phyloP scores from a whole-genome alignment of 2,329 filamentous ascomycete species.

The Calonectria crousiana region DNA sequence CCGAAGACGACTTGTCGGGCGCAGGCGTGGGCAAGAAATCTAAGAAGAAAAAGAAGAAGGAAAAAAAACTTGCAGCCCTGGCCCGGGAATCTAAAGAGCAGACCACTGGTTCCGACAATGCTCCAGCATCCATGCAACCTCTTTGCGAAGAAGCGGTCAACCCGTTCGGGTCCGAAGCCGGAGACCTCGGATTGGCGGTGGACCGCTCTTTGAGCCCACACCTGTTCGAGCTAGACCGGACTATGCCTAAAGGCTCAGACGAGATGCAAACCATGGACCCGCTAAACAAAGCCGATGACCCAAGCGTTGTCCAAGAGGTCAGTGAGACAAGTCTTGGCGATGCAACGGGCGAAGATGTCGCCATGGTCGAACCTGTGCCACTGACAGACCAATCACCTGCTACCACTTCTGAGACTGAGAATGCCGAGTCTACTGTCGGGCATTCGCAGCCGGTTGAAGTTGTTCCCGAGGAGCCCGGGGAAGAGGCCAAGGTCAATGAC shows the following conservation, averaged over 20 bases:
- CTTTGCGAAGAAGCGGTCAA: slow-evolving; percentile 25
- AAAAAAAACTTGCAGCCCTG: slow-evolving; percentile 14
- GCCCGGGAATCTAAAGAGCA: slow-evolving; percentile 10
- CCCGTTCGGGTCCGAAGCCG: slow-evolving; percentile 15
- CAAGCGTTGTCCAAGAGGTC: background rate
- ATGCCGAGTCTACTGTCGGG: background rate
- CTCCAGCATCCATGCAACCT: slow-evolving; percentile 11
- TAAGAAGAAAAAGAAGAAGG: slow-evolving; percentile 19
- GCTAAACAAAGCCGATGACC: background rate
- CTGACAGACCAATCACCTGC: background rate
- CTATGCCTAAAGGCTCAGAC: background rate
- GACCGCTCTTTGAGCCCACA: slow-evolving; percentile 16
- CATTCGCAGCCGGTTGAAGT: background rate
- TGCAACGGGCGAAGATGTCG: background rate
- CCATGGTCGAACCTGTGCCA: background rate
- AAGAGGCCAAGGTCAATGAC: background rate
- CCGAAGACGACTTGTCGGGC: slow-evolving; percentile 21
- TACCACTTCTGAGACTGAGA: background rate
- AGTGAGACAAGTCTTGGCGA: slow-evolving; percentile 2
- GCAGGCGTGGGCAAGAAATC: slow-evolving; percentile 18
- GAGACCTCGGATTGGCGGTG: background rate
- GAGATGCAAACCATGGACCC: background rate
- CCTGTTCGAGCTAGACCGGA: slow-evolving; percentile 3
- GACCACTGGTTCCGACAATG: background rate
- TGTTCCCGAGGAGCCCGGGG: background rate